phyloP scores from a whole-genome alignment of 2,329 filamentous ascomycete genomes.

The Calonectria fujianensis region DNA sequence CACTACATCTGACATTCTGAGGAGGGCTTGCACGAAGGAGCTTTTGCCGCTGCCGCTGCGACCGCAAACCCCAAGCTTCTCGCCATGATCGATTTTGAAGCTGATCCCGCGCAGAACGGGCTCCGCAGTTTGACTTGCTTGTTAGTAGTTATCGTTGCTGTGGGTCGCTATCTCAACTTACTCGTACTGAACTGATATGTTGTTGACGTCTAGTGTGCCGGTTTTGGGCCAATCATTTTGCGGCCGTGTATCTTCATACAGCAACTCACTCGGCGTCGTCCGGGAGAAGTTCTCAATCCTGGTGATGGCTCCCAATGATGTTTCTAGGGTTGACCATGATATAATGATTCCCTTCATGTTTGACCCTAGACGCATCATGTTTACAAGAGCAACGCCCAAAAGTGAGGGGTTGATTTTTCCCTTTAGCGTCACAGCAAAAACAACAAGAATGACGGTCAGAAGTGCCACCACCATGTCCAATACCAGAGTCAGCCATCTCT shows the following conservation, averaged over 20 bases:
- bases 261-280: constrained; percentile 52
- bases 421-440: constrained; percentile 62
- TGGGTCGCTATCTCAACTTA: constrained; percentile 35
- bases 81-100: constrained; percentile 57
- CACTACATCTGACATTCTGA: constrained; percentile 68
- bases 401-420: constrained; percentile 58
- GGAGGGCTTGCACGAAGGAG: constrained; percentile 65
- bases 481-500: constrained; percentile 72
- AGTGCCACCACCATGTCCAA: constrained; percentile 70
- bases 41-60: constrained; percentile 64
- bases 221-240: constrained; percentile 48
- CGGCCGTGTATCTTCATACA: constrained; percentile 35
- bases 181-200: constrained; percentile 55
- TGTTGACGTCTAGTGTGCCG: constrained; percentile 51
- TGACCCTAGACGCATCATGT: constrained; percentile 56
- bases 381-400: constrained; percentile 62
- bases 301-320: constrained; percentile 56
- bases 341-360: constrained; percentile 56
- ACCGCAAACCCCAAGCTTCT: constrained; percentile 67
- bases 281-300: constrained; percentile 55
- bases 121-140: constrained; percentile 45
- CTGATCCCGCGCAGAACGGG: constrained; percentile 57
- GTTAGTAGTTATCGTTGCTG: constrained; percentile 26
- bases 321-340: constrained; percentile 57
- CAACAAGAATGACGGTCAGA: constrained; percentile 63